phyloP scores from a whole-genome alignment of 768 basidiomycete genomes.

The Podaxis carcinomalis region DNA sequence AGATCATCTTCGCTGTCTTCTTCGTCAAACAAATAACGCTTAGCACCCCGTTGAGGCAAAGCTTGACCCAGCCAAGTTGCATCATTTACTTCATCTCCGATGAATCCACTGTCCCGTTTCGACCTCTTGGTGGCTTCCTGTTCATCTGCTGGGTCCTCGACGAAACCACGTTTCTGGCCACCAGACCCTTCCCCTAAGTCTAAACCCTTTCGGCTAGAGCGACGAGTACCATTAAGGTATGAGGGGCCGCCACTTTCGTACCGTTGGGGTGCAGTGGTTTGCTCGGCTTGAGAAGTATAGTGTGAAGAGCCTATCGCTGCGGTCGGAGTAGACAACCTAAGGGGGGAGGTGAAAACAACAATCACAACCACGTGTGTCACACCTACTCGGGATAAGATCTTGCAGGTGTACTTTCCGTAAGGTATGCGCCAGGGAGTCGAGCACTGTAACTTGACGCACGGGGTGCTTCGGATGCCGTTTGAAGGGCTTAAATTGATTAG shows the following conservation, averaged over 20 bases:
- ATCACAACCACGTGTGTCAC: background rate
- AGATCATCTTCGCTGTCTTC: conserved; percentile 40
- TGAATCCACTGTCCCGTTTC: background rate
- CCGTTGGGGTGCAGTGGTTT: background rate
- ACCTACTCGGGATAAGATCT: conserved; percentile 7
- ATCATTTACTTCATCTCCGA: conserved; percentile 6
- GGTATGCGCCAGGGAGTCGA: conserved; percentile 8
- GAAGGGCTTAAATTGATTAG: conserved; percentile 5
- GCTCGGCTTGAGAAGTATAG: background rate
- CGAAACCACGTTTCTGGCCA: conserved; percentile 9
- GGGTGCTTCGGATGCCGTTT: background rate
- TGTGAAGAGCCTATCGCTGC: background rate
- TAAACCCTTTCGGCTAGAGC: background rate
- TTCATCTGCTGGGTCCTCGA: conserved; percentile 5
- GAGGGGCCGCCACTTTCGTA: background rate
- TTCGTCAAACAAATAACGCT: conserved; percentile 43
- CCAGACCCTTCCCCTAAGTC: background rate
- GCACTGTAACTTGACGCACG: conserved; percentile 8
- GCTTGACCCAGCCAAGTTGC: conserved; percentile 1
- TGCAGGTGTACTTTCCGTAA: conserved; percentile 1
- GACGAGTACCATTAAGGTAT: background rate
- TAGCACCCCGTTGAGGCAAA: conserved; percentile 35
- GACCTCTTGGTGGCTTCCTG: conserved; percentile 15
- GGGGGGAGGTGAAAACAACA: background rate
- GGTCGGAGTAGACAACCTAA: background rate